Evolutionary conservation across 257 asterid species (phyloP).

Genomic region (Verbena officinalis): DNA sequence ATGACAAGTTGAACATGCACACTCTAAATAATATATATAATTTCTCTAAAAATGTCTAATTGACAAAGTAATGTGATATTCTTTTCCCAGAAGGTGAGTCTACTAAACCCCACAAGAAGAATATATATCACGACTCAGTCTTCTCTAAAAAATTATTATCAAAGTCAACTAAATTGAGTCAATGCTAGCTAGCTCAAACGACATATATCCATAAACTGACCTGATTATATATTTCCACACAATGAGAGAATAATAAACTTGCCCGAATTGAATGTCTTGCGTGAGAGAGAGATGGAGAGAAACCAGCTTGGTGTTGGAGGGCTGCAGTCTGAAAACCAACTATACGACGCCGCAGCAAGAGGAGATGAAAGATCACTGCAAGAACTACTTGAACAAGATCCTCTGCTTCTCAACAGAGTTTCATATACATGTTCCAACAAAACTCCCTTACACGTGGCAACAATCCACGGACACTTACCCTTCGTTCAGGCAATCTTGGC

Average conservation of each 20-base stretch:
- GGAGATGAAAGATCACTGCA: conserved; percentile 31
- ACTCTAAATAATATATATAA: no score
- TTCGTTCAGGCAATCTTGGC: conserved; percentile 36
- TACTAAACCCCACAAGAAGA: no score
- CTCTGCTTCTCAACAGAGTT: conserved; percentile 39
- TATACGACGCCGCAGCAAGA: conserved; percentile 43
- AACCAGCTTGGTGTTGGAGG: conserved; percentile 4
- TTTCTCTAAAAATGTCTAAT: no score
- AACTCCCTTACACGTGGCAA: conserved; percentile 54
- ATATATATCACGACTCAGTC: conserved; percentile 12
- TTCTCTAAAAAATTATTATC: not conserved
- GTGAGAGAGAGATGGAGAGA: conserved; percentile 23
- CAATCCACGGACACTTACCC: conserved; percentile 31
- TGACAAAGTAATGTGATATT: no score
- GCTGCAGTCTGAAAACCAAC: conserved; percentile 32
- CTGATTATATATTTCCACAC: no score
- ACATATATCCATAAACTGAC: conserved; percentile 13
- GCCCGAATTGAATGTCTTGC: not conserved
- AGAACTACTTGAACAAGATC: conserved; percentile 36
- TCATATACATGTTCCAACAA: conserved; percentile 37
- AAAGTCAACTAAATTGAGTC: conserved; percentile 15
- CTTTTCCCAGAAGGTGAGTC: no score
- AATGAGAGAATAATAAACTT: no score
- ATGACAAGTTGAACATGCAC: no score
- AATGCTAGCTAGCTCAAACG: no score